Conservation (phyloP, 768 basidiomycete genomes). For the Dacryopinax spathularia region DNA sequence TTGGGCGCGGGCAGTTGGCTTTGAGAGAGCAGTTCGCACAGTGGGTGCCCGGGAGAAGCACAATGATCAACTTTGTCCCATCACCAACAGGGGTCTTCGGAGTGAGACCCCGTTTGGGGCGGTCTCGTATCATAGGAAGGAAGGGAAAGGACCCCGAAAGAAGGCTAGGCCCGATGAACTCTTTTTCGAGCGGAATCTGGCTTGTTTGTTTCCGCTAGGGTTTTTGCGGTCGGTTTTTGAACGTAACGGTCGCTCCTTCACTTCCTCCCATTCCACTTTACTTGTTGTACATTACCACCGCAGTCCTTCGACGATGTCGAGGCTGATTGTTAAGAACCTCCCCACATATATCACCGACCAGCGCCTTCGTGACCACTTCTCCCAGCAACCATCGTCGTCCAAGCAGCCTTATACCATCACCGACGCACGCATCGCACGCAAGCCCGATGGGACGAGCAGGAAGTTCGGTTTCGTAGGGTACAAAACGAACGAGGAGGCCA, state of each 20-base stretch:
- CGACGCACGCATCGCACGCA: constrained; percentile 68
- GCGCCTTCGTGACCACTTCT: constrained; percentile 54
- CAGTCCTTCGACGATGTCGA: constrained; percentile 42
- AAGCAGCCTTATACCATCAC: constrained; percentile 57
- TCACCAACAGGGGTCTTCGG: too few species aligned
- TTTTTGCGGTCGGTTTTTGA: too few species aligned
- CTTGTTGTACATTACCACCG: neutral
- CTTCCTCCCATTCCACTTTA: neutral
- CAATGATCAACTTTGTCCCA: too few species aligned
- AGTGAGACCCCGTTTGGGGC: too few species aligned
- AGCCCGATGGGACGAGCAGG: constrained; percentile 61
- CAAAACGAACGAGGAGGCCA: constrained; percentile 63
- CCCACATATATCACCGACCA: constrained; percentile 53
- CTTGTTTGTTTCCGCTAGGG: too few species aligned
- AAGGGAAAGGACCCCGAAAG: too few species aligned
- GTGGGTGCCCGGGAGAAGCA: too few species aligned
- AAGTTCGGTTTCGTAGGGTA: constrained; percentile 90
- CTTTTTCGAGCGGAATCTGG: too few species aligned
- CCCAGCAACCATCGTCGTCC: constrained; percentile 29
- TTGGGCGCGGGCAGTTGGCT: too few species aligned
- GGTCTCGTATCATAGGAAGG: too few species aligned
- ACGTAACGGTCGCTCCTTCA: neutral
- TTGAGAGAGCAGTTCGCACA: too few species aligned
- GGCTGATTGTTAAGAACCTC: constrained; percentile 70
- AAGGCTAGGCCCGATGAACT: too few species aligned